These are phyloP conservation scores for Boletales sp. DNA, from an alignment of 768 basidiomycete species.

Conservation along the genomic window DNA sequence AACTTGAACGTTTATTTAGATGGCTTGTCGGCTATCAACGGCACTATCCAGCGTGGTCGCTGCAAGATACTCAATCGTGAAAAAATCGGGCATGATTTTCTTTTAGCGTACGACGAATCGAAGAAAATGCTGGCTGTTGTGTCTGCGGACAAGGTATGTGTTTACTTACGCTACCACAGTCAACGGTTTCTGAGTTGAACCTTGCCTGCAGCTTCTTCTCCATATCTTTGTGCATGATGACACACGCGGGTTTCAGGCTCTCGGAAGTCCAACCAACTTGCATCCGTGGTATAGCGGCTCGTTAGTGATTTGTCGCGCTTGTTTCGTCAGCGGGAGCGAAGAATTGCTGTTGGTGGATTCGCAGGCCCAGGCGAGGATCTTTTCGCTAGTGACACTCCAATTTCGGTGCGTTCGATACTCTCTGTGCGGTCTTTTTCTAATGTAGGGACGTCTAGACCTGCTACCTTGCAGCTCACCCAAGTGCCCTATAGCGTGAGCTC, in stretches of 20 bases:
- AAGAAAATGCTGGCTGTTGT: constrained; percentile 48
- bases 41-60: constrained; percentile 24
- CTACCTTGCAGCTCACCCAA: constrained; percentile 37
- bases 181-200: background rate
- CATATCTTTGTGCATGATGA: constrained; percentile 51
- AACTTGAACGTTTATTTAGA: constrained; percentile 41
- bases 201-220: constrained; percentile 29
- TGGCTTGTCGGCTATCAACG: constrained; percentile 24
- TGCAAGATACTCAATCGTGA: constrained; percentile 38
- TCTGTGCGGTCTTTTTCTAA: background rate
- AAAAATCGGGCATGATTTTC: constrained; percentile 43
- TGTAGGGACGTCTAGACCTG: constrained; percentile 34
- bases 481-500: constrained; percentile 34
- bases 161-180: background rate
- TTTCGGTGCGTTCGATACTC: constrained; percentile 39
- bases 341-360: constrained; percentile 52
- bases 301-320: constrained; percentile 31
- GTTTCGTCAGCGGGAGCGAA: constrained; percentile 49
- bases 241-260: constrained; percentile 36
- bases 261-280: constrained; percentile 41
- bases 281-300: constrained; percentile 38
- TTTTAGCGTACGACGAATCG: constrained; percentile 50
- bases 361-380: constrained; percentile 42
- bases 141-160: constrained; percentile 37
- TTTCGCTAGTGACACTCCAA: constrained; percentile 50